Evolutionary conservation across 2,329 filamentous ascomycete species (phyloP).

Genomic region (Monilinia laxa): DNA sequence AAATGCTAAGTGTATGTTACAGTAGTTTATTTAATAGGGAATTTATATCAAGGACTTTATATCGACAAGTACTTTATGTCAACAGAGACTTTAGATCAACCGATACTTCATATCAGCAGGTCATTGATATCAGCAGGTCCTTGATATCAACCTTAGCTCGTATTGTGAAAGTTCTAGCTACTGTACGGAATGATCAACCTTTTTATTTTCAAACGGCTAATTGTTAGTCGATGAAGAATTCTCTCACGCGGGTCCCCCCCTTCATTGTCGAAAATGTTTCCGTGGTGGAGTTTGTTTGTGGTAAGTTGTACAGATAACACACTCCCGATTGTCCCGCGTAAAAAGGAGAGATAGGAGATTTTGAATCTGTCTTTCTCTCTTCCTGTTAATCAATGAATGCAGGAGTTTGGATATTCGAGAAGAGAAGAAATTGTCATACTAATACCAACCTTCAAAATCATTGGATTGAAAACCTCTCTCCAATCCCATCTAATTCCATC

Average conservation of each 20-base stretch:
- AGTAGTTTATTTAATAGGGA: too few relatives aligned
- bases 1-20: too few relatives aligned
- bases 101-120: too few relatives aligned
- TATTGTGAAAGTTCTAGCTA: too few relatives aligned
- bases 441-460: background rate
- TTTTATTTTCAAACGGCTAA: background rate
- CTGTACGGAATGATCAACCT: background rate
- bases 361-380: background rate
- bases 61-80: too few relatives aligned
- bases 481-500: background rate
- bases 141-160: background rate
- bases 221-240: background rate
- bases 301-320: background rate
- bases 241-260: slow-evolving; percentile 13
- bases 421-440: background rate
- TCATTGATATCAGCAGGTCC: too few relatives aligned
- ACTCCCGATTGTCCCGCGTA: background rate
- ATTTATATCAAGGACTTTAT: too few relatives aligned
- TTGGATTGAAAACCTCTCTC: background rate
- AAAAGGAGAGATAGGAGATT: slow-evolving; percentile 11
- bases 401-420: background rate
- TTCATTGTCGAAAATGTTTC: background rate
- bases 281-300: background rate
- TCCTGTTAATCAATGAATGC: background rate
- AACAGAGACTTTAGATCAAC: too few relatives aligned